Base-by-base conservation (phyloP, 176 grass and related monocot species). In the Raddia guianensis region DNA sequence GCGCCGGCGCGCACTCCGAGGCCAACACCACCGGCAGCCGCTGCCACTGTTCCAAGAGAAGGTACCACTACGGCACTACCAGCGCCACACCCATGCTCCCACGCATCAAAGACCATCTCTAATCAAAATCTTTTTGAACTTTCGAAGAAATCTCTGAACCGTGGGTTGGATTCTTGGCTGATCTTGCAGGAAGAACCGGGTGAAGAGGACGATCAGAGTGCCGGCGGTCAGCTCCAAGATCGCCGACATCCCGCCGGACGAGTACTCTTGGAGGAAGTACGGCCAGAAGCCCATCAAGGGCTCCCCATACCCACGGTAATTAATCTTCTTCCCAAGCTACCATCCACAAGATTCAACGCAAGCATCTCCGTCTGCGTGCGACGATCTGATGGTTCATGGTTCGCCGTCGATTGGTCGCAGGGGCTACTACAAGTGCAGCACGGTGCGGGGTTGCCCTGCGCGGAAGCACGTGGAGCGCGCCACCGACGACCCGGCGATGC, bases 271-370 rank as follows among this genome's bases (percentile, higher is more conserved):
- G 95, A 84, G 95, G 71, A 98, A 98, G 84, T 98, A 98, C 74
- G 95, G 95, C 12, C 95, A 98, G 81, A 98, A 98, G 75, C 95
- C 95, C 60, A 98, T 98, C 92, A 98, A 98, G 53, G 95, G 95
- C 34, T 98, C 95, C 62, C 95, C 95, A 10, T 91, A 91, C 71
- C 95, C 92, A 3, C 78, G 95, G 95, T 98, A 89, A 73, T 62
- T 98, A 89, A 73, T 62, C 53, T n/a, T 8, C 12, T 12, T 34
- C 53, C 49, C 65, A 19, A 12, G 33, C 8, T n/a, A 3, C 2
- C 1, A 10, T 0, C 6, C 63, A 8, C 15, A 21, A 64, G 35
- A 64, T n/a, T n/a, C 8, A 27, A 9, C 20, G 4, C 13, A 5
- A 16, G 5, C n/a, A 4, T 46, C 0, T 7, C 47, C 3, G 12